phyloP scores from a whole-genome alignment of 2,329 filamentous ascomycete genomes.

The Stemphylium lycopersici region DNA sequence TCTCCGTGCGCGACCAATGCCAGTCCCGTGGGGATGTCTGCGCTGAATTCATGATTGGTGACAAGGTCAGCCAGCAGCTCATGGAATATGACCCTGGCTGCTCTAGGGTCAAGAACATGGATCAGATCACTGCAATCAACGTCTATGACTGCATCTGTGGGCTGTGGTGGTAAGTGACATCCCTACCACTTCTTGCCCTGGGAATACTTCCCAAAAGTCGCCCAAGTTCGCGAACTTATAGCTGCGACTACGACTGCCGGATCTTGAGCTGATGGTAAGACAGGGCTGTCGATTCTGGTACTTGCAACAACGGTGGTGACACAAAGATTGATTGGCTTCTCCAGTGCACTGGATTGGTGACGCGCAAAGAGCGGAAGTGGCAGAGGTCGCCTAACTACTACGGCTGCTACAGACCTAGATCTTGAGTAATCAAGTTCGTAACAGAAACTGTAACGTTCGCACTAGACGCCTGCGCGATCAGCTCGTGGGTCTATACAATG shows the following conservation, averaged over 20 bases:
- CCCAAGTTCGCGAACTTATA: no score
- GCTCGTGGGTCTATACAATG: no score
- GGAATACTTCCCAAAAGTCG: no score
- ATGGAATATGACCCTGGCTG: slow-evolving; percentile 1
- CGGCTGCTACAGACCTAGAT: not conserved
- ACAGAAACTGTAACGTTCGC: no score
- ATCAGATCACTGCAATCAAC: not conserved
- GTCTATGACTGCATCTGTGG: slow-evolving; percentile 3
- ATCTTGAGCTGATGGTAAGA: no score
- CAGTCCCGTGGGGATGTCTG: not conserved
- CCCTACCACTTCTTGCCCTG: no score
- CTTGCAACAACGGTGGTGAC: no score
- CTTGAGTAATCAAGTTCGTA: not conserved
- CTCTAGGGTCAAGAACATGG: not conserved
- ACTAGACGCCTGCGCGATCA: no score
- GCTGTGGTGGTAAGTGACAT: not conserved
- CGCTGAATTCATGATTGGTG: slow-evolving; percentile 5
- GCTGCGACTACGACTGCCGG: no score
- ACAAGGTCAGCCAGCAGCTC: not conserved
- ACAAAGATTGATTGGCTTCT: no score
- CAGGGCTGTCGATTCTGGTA: no score
- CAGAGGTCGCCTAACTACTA: slow-evolving; percentile 2
- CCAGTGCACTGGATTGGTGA: no score
- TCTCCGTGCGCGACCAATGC: not conserved
- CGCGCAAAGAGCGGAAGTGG: not conserved